Conservation (phyloP, 2,329 filamentous ascomycete species). For the Mycosphaerella sp. region DNA sequence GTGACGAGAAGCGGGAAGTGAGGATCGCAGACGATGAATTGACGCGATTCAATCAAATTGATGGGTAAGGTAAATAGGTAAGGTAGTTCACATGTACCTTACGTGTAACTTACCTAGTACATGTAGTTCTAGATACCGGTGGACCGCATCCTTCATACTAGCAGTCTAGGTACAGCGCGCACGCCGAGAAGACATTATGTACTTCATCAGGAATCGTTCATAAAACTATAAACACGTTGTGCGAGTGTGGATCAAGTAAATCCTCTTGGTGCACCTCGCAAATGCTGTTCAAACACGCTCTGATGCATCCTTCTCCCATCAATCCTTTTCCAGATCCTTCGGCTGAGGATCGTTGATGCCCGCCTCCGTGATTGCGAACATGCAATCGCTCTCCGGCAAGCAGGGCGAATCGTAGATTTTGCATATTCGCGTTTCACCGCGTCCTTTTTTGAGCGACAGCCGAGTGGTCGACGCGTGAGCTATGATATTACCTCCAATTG, state of each 20-base stretch:
- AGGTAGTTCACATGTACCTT: too few relatives aligned
- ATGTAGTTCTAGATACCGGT: too few relatives aligned
- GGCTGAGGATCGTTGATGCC: slow-evolving; percentile 93
- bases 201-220: background rate
- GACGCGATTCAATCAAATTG: too few relatives aligned
- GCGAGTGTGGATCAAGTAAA: background rate
- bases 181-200: background rate
- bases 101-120: too few relatives aligned
- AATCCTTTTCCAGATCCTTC: slow-evolving; percentile 87
- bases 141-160: too few relatives aligned
- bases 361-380: slow-evolving; percentile 96
- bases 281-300: background rate
- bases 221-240: background rate
- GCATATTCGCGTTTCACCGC: slow-evolving; percentile 91
- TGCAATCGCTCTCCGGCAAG: slow-evolving; percentile 87
- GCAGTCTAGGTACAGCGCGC: background rate
- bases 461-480: slow-evolving; percentile 94
- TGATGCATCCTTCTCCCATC: slow-evolving; percentile 1
- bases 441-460: slow-evolving; percentile 90
- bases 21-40: too few relatives aligned
- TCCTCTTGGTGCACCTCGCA: background rate
- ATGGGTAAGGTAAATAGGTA: too few relatives aligned
- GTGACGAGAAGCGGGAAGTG: too few relatives aligned
- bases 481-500: slow-evolving; percentile 97
- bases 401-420: slow-evolving; percentile 99